A percentile compares a stretch with the other conserved stretches of the same genome.
Evolutionary conservation across 768 basidiomycete genomes (phyloP).

Genomic region (Hydnum rufescens): DNA sequence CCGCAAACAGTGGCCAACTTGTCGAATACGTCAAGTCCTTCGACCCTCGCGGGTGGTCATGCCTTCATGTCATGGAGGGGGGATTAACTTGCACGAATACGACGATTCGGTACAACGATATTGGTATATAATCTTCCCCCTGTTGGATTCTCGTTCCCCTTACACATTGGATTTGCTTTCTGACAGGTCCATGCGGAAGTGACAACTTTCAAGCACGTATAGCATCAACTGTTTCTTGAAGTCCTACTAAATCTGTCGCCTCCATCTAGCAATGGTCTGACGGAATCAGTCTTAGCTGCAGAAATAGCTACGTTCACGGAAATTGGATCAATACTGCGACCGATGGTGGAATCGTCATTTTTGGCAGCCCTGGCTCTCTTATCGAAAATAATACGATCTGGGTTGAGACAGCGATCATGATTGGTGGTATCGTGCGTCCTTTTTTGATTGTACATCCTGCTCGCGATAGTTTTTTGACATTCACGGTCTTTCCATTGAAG

Average conservation of each 20-base stretch:
- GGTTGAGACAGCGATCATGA: constrained; percentile 46
- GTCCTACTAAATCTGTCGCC: background rate
- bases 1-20: constrained; percentile 46
- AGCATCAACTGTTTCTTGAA: background rate
- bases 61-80: constrained; percentile 60
- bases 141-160: background rate
- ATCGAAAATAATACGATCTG: constrained; percentile 64
- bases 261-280: constrained; percentile 59
- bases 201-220: background rate
- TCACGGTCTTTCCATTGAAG: background rate
- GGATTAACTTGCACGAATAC: constrained; percentile 39
- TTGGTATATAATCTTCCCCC: constrained; percentile 22
- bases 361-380: constrained; percentile 51
- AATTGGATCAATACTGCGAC: constrained; percentile 56
- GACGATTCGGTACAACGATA: constrained; percentile 61
- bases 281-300: constrained; percentile 57
- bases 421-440: constrained; percentile 36
- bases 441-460: background rate
- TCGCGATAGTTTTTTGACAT: background rate
- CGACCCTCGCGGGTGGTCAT: constrained; percentile 68
- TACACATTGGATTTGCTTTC: background rate
- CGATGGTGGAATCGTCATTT: constrained; percentile 63
- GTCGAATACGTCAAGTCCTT: constrained; percentile 59
- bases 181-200: constrained; percentile 40
- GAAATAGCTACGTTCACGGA: constrained; percentile 37